These are phyloP conservation scores for Leccinum angustisporum DNA, from an alignment of 1,284 basidiomycete genomes.

Conservation along the genomic window DNA sequence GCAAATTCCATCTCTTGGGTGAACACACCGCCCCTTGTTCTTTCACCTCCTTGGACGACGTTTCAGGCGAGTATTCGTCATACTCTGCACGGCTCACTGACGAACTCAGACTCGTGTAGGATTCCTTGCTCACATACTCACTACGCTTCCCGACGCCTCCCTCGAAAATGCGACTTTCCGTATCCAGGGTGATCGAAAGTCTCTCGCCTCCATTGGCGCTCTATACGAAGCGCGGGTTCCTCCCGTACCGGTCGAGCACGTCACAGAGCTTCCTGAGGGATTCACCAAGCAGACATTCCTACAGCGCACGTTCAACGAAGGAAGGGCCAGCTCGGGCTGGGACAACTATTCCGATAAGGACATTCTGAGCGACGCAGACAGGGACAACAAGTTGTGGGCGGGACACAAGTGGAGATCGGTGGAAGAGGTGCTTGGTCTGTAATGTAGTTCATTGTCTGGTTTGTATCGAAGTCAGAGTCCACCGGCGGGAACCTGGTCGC, in stretches of 20 bases:
- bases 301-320: conserved; percentile 26
- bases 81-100: background rate
- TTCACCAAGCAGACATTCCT: conserved; percentile 33
- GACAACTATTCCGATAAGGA: conserved; percentile 30
- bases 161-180: conserved; percentile 35
- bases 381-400: conserved; percentile 29
- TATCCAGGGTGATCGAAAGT: conserved; percentile 39
- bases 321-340: conserved; percentile 32
- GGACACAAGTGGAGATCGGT: conserved; percentile 32
- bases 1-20: conserved; percentile 36
- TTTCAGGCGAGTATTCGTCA: conserved; percentile 26
- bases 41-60: conserved; percentile 36
- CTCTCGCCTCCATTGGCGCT: conserved; percentile 24
- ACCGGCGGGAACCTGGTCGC: no score
- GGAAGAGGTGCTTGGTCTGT: conserved; percentile 30
- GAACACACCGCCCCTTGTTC: conserved; percentile 33
- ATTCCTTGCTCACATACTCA: conserved; percentile 39
- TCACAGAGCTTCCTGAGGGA: conserved; percentile 31
- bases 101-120: conserved; percentile 12
- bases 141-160: conserved; percentile 28
- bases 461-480: no score
- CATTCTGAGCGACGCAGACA: conserved; percentile 24
- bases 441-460: background rate
- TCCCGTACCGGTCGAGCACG: conserved; percentile 21
- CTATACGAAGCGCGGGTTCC: conserved; percentile 26